phyloP scores from a whole-genome alignment of 2,329 filamentous ascomycete genomes.

The Elsinoe australis region DNA sequence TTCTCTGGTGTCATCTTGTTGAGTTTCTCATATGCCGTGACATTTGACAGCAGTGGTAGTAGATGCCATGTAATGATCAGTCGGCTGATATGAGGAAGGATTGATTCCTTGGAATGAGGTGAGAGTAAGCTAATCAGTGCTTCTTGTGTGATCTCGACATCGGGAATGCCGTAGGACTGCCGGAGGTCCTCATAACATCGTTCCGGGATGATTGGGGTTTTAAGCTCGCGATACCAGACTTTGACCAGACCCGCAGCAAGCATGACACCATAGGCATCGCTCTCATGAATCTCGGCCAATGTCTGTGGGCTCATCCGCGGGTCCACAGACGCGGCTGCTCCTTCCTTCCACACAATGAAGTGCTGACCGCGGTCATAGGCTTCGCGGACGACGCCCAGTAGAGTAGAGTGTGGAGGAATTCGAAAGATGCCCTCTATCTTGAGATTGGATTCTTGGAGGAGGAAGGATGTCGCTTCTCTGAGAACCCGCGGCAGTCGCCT shows the following conservation, averaged over 20 bases:
- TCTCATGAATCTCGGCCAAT: slow-evolving; percentile 40
- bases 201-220: slow-evolving; percentile 45
- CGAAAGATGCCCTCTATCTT: slow-evolving; percentile 47
- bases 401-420: slow-evolving; percentile 44
- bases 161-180: slow-evolving; percentile 36
- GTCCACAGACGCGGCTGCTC: slow-evolving; percentile 30
- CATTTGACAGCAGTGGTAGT: slow-evolving; percentile 43
- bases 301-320: slow-evolving; percentile 32
- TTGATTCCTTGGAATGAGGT: slow-evolving; percentile 39
- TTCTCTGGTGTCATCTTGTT: slow-evolving; percentile 52
- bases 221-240: slow-evolving; percentile 48
- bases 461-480: slow-evolving; percentile 46
- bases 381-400: slow-evolving; percentile 45
- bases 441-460: slow-evolving; percentile 43
- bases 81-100: slow-evolving; percentile 39
- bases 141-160: slow-evolving; percentile 34
- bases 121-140: slow-evolving; percentile 41
- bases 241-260: slow-evolving; percentile 49
- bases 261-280: slow-evolving; percentile 47
- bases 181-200: slow-evolving; percentile 43
- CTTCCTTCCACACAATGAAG: slow-evolving; percentile 47
- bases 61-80: slow-evolving; percentile 45
- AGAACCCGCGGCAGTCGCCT: slow-evolving; percentile 46
- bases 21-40: slow-evolving; percentile 38
- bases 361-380: slow-evolving; percentile 50